Evolutionary conservation across 2,329 filamentous ascomycete genomes (phyloP).

Genomic region (Calycina herbarum): DNA sequence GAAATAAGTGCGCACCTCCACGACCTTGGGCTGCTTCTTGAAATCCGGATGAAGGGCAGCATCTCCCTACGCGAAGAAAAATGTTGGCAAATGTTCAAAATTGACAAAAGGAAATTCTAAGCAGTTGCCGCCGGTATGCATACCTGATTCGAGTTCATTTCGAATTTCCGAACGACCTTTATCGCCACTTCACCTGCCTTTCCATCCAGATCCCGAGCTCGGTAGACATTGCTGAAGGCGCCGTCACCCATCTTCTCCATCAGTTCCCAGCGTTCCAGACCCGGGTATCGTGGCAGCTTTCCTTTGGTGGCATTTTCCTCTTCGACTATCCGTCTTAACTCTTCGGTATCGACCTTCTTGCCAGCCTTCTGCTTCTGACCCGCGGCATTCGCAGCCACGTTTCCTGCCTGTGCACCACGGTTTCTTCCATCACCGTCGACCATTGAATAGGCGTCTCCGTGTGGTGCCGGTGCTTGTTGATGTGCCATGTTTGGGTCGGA

Average conservation of each 20-base stretch:
- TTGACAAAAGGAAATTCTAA: conserved; percentile 33
- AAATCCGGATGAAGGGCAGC: conserved; percentile 95
- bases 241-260: conserved; percentile 98
- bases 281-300: conserved; percentile 84
- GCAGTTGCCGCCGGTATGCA: conserved; percentile 46
- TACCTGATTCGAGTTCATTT: conserved; percentile 99
- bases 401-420: conserved; percentile 66
- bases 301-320: conserved; percentile 86
- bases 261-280: conserved; percentile 81
- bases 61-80: conserved; percentile 68
- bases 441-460: conserved; percentile 60
- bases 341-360: conserved; percentile 59
- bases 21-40: conserved; percentile 90
- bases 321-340: conserved; percentile 81
- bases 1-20: conserved; percentile 77
- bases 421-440: conserved; percentile 62
- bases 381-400: conserved; percentile 63
- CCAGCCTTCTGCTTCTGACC: conserved; percentile 51
- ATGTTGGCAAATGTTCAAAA: conserved; percentile 53
- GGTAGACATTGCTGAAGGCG: conserved; percentile 98
- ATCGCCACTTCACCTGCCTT: conserved; percentile 83
- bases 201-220: conserved; percentile 73
- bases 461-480: conserved; percentile 50
- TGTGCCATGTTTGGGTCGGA: conserved; percentile 62
- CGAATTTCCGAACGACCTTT: conserved; percentile 97